A percentile compares a stretch with the other conserved stretches of the same genome.
Evolutionary conservation across 768 basidiomycete genomes (phyloP).

Genomic region (Coprinopsis sp.): DNA sequence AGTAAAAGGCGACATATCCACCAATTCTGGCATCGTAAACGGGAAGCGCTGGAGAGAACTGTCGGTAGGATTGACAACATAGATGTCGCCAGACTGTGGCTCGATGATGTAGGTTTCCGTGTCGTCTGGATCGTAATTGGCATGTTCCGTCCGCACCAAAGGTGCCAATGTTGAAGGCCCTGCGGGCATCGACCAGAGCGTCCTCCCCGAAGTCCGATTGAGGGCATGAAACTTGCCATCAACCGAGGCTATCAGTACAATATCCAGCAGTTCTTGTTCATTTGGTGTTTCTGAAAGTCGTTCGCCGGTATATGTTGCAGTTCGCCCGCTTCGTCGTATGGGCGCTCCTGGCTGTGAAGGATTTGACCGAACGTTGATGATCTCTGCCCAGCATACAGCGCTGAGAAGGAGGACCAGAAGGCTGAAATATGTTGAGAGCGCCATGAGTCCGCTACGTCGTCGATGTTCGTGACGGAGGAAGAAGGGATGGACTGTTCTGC

Average conservation of each 20-base stretch:
- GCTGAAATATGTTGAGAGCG: not conserved
- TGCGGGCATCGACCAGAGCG: slow-evolving; percentile 81
- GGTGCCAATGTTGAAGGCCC: slow-evolving; percentile 44
- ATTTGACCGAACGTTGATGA: slow-evolving; percentile 4
- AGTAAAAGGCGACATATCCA: slow-evolving; percentile 85
- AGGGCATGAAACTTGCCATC: slow-evolving; percentile 95
- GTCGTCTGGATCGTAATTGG: slow-evolving; percentile 50
- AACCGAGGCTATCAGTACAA: slow-evolving; percentile 86
- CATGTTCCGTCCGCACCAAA: slow-evolving; percentile 68
- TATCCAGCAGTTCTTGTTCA: slow-evolving; percentile 68
- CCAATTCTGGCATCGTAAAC: slow-evolving; percentile 87
- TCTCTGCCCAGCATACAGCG: slow-evolving; percentile 11
- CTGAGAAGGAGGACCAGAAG: slow-evolving; percentile 2
- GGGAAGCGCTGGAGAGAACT: slow-evolving; percentile 83
- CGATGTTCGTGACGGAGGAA: no score
- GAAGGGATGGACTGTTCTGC: no score
- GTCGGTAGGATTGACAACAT: slow-evolving; percentile 67
- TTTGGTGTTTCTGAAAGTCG: slow-evolving; percentile 8
- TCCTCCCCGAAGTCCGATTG: slow-evolving; percentile 77
- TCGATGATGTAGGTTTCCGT: slow-evolving; percentile 90
- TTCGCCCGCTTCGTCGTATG: not conserved
- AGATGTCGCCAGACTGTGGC: slow-evolving; percentile 92
- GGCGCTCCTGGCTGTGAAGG: slow-evolving; percentile 5
- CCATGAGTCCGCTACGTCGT: no score
- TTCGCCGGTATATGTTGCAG: not conserved